Evolutionary conservation across 441 rosid genomes (phyloP), one percentile per base, ranked within the genome.

Genomic region (Gossypium gossypioides): DNA sequence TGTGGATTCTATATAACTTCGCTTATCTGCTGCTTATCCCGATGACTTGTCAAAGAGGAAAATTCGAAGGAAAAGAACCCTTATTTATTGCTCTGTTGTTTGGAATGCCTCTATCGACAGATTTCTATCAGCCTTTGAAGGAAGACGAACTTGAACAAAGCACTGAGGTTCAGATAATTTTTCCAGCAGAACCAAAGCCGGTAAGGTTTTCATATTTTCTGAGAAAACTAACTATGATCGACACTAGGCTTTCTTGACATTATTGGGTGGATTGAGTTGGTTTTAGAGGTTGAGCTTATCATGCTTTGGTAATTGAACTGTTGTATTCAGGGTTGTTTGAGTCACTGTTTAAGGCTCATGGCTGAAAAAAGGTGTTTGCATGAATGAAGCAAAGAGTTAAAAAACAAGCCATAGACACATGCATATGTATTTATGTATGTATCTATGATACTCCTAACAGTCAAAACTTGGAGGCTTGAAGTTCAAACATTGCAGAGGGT

Each of bases 131-230:
- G 29, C 99, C 98, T 25, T 84, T 91, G 15, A 82, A 84, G 89
- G 95, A 89, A 82, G 97, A 91, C 78, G 93, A 91, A 74, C 76
- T 88, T 71, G 96, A 92, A 70, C 97, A 89, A 79, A 87, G 86
- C 72, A 88, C 97, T 5, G 96, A 75, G 79, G 98, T 95, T 65
- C 84, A 76, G 25, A 89, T 95, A 69, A 78, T 92, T 63, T 95
- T 77, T 75, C 97, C 98, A 60, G 77, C 85, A 22, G 97, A 91
- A 77, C 85, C 88, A 9, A 79, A 82, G 79, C 99, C 97, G 54
- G 97, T 95, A 82, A 76, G 95, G 68, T 68, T 61, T 42, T 32
- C 42, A 1, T 42, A 27, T 57, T 8, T 57, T 13, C 10, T 46
- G 21, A 32, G 10, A 50, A 57, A 67, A 21, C 8, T 67, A 24